A percentile compares a stretch with the other conserved stretches of the same genome.
Conservation (phyloP, 2,329 filamentous ascomycete genomes). For the Nigrospora oryzae region DNA sequence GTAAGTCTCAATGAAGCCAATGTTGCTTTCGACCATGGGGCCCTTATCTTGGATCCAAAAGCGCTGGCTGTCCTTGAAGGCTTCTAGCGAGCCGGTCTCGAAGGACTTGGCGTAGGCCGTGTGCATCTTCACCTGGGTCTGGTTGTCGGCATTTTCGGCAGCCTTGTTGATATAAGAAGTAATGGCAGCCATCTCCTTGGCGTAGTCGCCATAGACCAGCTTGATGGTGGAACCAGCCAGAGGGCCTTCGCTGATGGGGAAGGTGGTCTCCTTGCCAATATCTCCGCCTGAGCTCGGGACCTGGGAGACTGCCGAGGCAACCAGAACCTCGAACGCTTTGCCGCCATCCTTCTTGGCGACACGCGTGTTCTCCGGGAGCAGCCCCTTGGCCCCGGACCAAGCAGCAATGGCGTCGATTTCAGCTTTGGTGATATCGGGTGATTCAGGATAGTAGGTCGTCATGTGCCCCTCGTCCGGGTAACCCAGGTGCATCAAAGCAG, state of each 20-base stretch:
- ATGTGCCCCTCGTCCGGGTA: constrained; percentile 68
- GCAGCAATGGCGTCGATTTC: constrained; percentile 68
- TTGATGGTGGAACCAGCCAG: constrained; percentile 61
- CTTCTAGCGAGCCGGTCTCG: constrained; percentile 62
- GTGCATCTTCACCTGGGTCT: constrained; percentile 57
- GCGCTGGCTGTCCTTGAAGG: constrained; percentile 73
- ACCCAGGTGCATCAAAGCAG: constrained; percentile 64
- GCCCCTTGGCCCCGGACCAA: constrained; percentile 62
- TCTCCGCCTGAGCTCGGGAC: constrained; percentile 58
- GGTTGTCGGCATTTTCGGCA: constrained; percentile 61
- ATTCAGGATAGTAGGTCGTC: constrained; percentile 77
- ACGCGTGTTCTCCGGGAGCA: constrained; percentile 70
- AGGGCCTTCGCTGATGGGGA: constrained; percentile 48
- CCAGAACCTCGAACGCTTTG: constrained; percentile 59
- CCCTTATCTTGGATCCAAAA: constrained; percentile 79
- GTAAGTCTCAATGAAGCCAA: constrained; percentile 82
- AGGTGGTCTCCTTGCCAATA: constrained; percentile 56
- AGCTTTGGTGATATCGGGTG: constrained; percentile 61
- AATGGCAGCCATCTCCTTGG: constrained; percentile 62
- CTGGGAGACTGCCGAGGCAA: constrained; percentile 57
- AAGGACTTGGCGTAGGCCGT: constrained; percentile 67
- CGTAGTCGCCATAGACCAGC: constrained; percentile 68
- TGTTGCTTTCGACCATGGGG: constrained; percentile 70
- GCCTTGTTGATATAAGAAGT: constrained; percentile 60
- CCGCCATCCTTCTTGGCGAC: constrained; percentile 57